Base-by-base conservation (phyloP, 345 rosid species). In the Ailanthus altissimus region DNA sequence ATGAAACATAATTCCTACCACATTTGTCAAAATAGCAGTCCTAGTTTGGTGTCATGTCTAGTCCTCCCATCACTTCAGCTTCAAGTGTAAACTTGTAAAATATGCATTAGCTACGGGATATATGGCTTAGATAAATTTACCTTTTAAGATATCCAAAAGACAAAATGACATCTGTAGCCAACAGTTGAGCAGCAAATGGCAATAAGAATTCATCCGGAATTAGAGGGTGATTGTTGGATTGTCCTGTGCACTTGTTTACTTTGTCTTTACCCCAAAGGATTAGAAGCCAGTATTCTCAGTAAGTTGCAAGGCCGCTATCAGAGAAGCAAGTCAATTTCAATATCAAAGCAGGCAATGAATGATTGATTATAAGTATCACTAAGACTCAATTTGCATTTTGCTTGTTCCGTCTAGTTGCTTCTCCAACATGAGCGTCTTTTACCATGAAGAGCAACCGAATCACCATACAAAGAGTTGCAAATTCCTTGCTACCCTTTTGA, bases 231-330 rank as follows among this genome's bases (percentile, higher is more conserved):
- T 72, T 78, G 82, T 71, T 83, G 67, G 72, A 42, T 36, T 46
- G 83, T 83, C 84, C 64, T 71, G 25, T 58, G 75, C 59, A 36
- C 46, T 20, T 47, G 56, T 75, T 78, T 28, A 77, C 89, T 86
- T 87, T 62, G 88, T 81, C 94, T 88, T 91, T 81, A 88, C 89
- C 88, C 85, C 89, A 81, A 89, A 88, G 93, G 40, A 70, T 82
- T 36, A 80, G 28, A 78, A 72, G 38, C 13, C 15, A 67, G 60
- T 53, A 56, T 70, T 67, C 78, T 84, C 80, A 77, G 75, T 71
- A 77, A 80, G 93, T 75, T 89, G 89, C 20, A 70, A 87, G 67
- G 90, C 84, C 85, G 61, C 83, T 42, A 61, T 88, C 86, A 81
- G 25, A 15, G 2, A 73, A 47, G 14, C 71, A 54, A 67, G 83